A percentile compares a stretch with the other conserved stretches of the same genome.
Conservation (phyloP, 805 yeast species). For the Lachancea quebecensis region DNA sequence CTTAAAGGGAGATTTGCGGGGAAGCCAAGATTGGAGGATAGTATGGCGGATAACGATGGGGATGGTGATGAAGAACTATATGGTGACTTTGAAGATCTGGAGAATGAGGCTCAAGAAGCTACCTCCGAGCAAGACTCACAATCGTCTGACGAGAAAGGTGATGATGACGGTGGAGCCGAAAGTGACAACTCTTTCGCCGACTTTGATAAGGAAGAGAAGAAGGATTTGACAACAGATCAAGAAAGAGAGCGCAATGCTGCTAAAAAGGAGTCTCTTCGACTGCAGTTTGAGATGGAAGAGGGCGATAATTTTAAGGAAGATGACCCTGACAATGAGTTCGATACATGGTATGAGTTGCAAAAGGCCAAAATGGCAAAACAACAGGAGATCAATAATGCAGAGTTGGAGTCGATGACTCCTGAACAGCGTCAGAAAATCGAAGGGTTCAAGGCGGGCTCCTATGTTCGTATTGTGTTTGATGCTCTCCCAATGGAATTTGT, state of each 20-base stretch:
- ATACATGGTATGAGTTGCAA: conserved; percentile 96
- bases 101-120: conserved; percentile 25
- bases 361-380: conserved; percentile 97
- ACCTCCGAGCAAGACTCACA: conserved; percentile 5
- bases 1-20: conserved; percentile 30
- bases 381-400: conserved; percentile 83
- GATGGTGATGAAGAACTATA: conserved; percentile 42
- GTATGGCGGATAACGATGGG: conserved; percentile 29
- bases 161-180: conserved; percentile 19
- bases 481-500: conserved; percentile 83
- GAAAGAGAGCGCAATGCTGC: conserved; percentile 77
- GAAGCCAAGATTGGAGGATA: conserved; percentile 22
- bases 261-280: conserved; percentile 79
- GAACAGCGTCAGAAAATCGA: conserved; percentile 77
- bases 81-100: conserved; percentile 53
- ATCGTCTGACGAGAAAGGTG: conserved; percentile 7
- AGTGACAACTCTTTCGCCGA: conserved; percentile 36
- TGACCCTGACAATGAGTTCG: conserved; percentile 79
- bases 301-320: conserved; percentile 67
- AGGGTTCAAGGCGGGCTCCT: conserved; percentile 90
- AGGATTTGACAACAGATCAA: conserved; percentile 54
- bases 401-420: conserved; percentile 62
- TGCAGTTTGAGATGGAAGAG: conserved; percentile 72
- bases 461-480: conserved; percentile 82
- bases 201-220: conserved; percentile 36